phyloP scores from a whole-genome alignment of 495 filamentous ascomycete species.

The Penicillium silybi region DNA sequence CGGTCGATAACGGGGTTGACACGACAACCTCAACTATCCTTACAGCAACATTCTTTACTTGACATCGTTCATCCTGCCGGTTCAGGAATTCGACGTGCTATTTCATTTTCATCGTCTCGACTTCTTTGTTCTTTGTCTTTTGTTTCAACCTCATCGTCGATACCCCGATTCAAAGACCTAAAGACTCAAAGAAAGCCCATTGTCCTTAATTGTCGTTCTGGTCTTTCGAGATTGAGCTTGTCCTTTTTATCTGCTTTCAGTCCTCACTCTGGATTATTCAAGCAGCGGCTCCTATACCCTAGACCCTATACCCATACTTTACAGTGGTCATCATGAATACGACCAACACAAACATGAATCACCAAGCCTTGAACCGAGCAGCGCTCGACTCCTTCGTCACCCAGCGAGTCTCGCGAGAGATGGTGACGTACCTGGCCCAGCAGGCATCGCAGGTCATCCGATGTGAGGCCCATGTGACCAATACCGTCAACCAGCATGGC shows the following conservation, averaged over 20 bases:
- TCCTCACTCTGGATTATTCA: not conserved
- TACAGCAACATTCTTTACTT: constrained; percentile 39
- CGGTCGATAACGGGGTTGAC: constrained; percentile 39
- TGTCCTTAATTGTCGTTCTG: not conserved
- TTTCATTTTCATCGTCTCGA: not conserved
- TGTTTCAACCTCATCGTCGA: not conserved
- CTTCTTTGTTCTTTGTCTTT: not conserved
- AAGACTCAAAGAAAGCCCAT: not conserved
- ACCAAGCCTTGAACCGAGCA: constrained; percentile 70
- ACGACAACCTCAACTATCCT: constrained; percentile 46
- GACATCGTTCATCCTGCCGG: constrained; percentile 22
- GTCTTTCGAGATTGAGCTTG: not conserved
- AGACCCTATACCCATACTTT: not conserved
- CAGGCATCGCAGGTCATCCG: constrained; percentile 86
- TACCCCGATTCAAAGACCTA: not conserved
- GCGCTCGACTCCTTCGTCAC: constrained; percentile 90
- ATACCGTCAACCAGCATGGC: constrained; percentile 49
- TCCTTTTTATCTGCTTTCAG: constrained; percentile 2
- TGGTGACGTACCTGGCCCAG: constrained; percentile 80
- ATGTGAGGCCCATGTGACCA: constrained; percentile 63
- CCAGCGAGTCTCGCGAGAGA: constrained; percentile 71
- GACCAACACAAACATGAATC: constrained; percentile 46
- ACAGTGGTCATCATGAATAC: constrained; percentile 16
- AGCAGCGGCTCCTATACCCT: not conserved
- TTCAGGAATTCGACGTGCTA: constrained; percentile 14